phyloP scores from a whole-genome alignment of 495 filamentous ascomycete species.

The Usnea hakonensis region DNA sequence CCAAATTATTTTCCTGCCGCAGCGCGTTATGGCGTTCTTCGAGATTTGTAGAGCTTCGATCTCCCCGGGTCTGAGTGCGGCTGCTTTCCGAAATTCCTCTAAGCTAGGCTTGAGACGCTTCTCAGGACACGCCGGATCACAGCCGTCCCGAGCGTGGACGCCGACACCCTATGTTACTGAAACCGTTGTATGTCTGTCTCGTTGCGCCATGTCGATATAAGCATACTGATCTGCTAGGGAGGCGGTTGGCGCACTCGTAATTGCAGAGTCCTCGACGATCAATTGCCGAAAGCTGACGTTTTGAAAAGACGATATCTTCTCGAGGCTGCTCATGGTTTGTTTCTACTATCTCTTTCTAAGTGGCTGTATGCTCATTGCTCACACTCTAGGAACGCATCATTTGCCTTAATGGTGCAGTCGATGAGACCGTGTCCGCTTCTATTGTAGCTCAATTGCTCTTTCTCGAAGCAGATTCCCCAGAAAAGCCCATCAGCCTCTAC shows the following conservation, averaged over 20 bases:
- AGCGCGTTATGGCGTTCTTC: background rate
- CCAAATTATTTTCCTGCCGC: background rate
- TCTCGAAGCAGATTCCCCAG: constrained; percentile 92
- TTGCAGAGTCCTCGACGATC: constrained; percentile 29
- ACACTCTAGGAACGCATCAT: constrained; percentile 75
- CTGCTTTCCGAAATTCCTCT: constrained; percentile 29
- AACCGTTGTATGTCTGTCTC: constrained; percentile 58
- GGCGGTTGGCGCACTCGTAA: constrained; percentile 85
- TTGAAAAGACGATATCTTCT: constrained; percentile 71
- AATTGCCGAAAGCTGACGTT: constrained; percentile 22
- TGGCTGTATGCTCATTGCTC: constrained; percentile 8
- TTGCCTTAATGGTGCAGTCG: constrained; percentile 86
- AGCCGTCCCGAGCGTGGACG: constrained; percentile 47
- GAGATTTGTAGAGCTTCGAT: constrained; percentile 1
- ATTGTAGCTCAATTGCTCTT: constrained; percentile 94
- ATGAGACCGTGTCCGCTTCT: constrained; percentile 79
- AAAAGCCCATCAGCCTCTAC: constrained; percentile 92
- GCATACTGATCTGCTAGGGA: constrained; percentile 51
- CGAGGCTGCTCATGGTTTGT: constrained; percentile 63
- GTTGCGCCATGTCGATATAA: background rate
- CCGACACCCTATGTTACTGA: constrained; percentile 71
- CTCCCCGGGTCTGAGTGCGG: constrained; percentile 24
- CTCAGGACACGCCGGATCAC: constrained; percentile 29
- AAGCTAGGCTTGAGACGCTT: constrained; percentile 29
- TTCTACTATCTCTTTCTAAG: background rate